phyloP scores from a whole-genome alignment of 805 yeast species.

The Debaryomyces prosopidis region DNA sequence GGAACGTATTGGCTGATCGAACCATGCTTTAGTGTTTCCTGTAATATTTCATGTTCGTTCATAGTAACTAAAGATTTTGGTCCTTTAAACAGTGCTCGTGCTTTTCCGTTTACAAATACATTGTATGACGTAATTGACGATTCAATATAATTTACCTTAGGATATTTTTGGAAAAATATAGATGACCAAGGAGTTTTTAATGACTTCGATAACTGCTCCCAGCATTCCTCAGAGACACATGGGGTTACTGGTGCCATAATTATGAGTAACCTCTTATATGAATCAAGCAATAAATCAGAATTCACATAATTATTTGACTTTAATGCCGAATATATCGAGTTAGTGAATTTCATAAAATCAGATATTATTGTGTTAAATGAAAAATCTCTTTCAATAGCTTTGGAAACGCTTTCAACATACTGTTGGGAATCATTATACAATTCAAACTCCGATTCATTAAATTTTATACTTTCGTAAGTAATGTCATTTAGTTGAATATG shows the following conservation, averaged over 20 bases:
- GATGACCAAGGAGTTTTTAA: constrained; percentile 41
- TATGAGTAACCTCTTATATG: constrained; percentile 56
- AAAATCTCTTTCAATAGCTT: constrained; percentile 57
- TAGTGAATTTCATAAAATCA: constrained; percentile 83
- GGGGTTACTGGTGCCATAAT: constrained; percentile 82
- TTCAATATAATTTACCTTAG: constrained; percentile 45
- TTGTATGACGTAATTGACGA: constrained; percentile 45
- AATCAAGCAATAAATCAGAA: constrained; percentile 44
- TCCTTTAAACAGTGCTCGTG: constrained; percentile 48
- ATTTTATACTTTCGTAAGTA: constrained; percentile 16
- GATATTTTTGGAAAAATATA: constrained; percentile 66
- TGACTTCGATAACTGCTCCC: constrained; percentile 49
- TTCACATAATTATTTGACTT: constrained; percentile 34
- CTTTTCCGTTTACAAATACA: constrained; percentile 75
- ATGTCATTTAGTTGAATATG: constrained; percentile 21
- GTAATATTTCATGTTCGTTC: constrained; percentile 35
- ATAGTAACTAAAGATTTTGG: constrained; percentile 34
- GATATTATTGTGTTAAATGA: constrained; percentile 85
- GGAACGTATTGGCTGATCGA: constrained; percentile 44
- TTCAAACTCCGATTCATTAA: constrained; percentile 47
- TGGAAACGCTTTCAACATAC: constrained; percentile 50
- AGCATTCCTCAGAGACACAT: constrained; percentile 76
- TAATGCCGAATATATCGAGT: constrained; percentile 41
- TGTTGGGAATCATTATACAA: constrained; percentile 60
- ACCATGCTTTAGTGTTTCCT: constrained; percentile 29